Evolutionary conservation across 1,284 basidiomycete genomes (phyloP).

Genomic region (Cryptococcus sp.): DNA sequence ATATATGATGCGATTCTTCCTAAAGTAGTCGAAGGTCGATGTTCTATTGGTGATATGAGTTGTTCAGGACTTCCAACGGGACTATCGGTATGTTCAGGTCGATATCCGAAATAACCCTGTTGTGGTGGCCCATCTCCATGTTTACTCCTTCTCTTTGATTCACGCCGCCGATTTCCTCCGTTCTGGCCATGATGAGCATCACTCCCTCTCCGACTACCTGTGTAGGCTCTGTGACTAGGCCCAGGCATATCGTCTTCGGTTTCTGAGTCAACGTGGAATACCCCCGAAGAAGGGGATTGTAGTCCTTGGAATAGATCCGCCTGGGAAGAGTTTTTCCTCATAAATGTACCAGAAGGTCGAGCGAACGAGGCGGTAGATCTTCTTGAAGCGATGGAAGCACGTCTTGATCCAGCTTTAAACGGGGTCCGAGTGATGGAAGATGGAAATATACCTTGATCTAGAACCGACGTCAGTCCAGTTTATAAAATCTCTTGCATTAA

Average conservation of each 20-base stretch:
- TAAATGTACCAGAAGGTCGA: conserved; percentile 6
- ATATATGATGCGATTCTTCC: conserved; percentile 43
- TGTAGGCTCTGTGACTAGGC: not conserved
- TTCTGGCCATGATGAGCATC: not conserved
- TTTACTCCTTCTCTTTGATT: conserved; percentile 5
- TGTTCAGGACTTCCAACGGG: conserved; percentile 20
- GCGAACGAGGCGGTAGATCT: conserved; percentile 15
- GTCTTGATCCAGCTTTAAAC: conserved; percentile 28
- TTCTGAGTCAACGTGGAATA: conserved; percentile 39
- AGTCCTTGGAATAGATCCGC: conserved; percentile 12
- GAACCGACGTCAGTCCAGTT: not conserved
- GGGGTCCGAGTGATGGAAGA: conserved; percentile 37
- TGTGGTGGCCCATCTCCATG: not conserved
- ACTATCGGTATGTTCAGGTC: not conserved
- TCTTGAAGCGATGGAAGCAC: conserved; percentile 29
- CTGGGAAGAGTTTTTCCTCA: conserved; percentile 10
- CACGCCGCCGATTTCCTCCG: conserved; percentile 5
- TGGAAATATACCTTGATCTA: conserved; percentile 32
- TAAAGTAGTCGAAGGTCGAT: conserved; percentile 28
- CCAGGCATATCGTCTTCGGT: conserved; percentile 22
- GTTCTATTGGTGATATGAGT: conserved; percentile 13
- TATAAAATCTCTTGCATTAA: not conserved
- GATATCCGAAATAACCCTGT: conserved; percentile 7
- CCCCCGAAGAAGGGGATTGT: conserved; percentile 32
- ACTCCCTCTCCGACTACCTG: not conserved